These are phyloP conservation scores for Pythium sp. DNA, from an alignment of 352 stramenopile species.

Conservation along the genomic window DNA sequence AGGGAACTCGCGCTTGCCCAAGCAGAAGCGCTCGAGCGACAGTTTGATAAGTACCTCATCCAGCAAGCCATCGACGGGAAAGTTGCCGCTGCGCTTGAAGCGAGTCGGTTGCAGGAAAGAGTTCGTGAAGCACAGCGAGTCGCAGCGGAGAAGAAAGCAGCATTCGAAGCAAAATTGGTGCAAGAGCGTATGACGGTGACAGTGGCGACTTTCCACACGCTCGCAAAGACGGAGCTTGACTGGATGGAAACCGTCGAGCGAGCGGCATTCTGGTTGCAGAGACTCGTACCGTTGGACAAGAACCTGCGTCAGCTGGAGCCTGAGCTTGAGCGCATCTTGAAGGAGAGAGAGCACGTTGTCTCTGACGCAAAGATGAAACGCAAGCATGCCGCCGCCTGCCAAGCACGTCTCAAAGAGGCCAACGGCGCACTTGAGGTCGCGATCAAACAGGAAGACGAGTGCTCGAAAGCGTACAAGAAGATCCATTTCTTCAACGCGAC, in stretches of 20 bases:
- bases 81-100: constrained; percentile 44
- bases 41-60: constrained; percentile 62
- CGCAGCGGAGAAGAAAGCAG: constrained; percentile 35
- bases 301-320: constrained; percentile 39
- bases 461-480: constrained; percentile 32
- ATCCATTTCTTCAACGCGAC: constrained; percentile 49
- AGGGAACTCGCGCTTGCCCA: constrained; percentile 36
- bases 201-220: constrained; percentile 43
- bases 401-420: constrained; percentile 30
- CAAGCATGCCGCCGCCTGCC: constrained; percentile 41
- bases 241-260: constrained; percentile 58
- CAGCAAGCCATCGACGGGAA: constrained; percentile 58
- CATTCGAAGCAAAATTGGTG: constrained; percentile 55
- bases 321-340: constrained; percentile 41
- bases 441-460: constrained; percentile 39
- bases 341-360: constrained; percentile 54
- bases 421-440: constrained; percentile 30
- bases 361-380: constrained; percentile 49
- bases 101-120: constrained; percentile 34
- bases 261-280: constrained; percentile 32
- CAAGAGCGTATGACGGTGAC: constrained; percentile 66
- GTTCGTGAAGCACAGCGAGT: constrained; percentile 46
- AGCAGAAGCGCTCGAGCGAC: constrained; percentile 41
- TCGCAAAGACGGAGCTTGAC: constrained; percentile 32
- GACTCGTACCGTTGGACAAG: constrained; percentile 17